Evolutionary conservation across 2,329 filamentous ascomycete genomes (phyloP), one percentile per base, ranked within the genome.

Genomic region (Epichloe uncinata): DNA sequence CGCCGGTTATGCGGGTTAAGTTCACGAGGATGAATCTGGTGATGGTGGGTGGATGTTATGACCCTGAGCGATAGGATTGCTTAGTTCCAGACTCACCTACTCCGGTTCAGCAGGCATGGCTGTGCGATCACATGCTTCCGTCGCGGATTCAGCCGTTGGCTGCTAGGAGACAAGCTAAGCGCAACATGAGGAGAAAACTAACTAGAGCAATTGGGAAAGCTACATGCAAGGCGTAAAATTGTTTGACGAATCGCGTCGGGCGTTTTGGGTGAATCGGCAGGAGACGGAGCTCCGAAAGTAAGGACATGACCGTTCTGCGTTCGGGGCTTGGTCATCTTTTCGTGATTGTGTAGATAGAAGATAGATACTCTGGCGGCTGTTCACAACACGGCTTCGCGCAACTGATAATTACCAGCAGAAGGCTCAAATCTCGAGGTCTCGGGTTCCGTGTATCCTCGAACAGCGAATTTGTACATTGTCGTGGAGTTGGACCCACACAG

Each of bases 21-120:
- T 96, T 96, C 60, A 97, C 93, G 3, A 76, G 88, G 53, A 96
- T 95, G 87, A 98, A 98, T 64, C 68, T 97, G 56, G 84, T 96
- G 12, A 74, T 97, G 53, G 89, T 89, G 20, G 88, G 86, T 44
- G 88, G 90, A 22, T 82, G 78, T 60, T 83, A 80, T 58, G 74
- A 80, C 48, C 73, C 77, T 37, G 73, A 77, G 55, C 66, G 68
- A 52, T 72, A 67, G 61, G 46, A 48, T 36, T 48, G 51, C 45
- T 51, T 35, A 35, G 49, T 26, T 38, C 45, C 20, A 42, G 51
- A 53, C 45, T 42, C 16, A 26, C 51, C 51, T 43, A 30, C 18
- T 15, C 16, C 42, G 20, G 37, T 36, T 22, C 46, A 35, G 12
- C 30, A 47, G 22, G 7, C 48, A 18, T 48, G 45, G 45, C 26